phyloP scores from a whole-genome alignment of 2,329 filamentous ascomycete genomes.

The Ophiostoma piceae region DNA sequence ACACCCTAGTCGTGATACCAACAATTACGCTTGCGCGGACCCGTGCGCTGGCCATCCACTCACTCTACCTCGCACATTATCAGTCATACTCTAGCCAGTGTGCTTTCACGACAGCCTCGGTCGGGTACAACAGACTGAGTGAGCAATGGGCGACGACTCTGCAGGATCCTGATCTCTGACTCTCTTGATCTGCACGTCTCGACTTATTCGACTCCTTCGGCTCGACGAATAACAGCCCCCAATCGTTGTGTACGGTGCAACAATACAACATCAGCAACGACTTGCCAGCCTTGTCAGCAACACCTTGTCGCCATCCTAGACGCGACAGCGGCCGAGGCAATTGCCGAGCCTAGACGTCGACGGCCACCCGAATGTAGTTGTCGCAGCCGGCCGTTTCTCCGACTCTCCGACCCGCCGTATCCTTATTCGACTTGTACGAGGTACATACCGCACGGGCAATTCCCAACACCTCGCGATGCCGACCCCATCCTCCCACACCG shows the following conservation, averaged over 20 bases:
- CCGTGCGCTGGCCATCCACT: conserved; percentile 16
- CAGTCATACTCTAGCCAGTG: neutral
- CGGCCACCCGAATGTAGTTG: neutral
- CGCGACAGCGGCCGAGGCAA: conserved; percentile 6
- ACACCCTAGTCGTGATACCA: neutral
- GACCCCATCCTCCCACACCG: conserved; percentile 27
- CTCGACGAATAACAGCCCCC: neutral
- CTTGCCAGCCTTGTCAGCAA: neutral
- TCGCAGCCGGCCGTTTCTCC: neutral
- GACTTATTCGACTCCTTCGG: neutral
- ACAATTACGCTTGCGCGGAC: conserved; percentile 8
- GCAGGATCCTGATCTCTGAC: neutral
- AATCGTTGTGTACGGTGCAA: neutral
- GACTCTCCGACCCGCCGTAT: neutral
- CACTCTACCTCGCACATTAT: neutral
- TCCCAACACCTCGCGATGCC: conserved; percentile 26
- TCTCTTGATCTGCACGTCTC: neutral
- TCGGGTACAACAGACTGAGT: neutral
- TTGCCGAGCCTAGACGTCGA: neutral
- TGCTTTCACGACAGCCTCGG: conserved; percentile 7
- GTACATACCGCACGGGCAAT: neutral
- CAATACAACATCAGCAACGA: neutral
- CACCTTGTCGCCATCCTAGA: neutral
- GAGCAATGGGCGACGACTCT: conserved; percentile 3
- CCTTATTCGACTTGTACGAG: neutral